Conservation (phyloP, 805 yeast species). For the Saccharomycopsis schoenii region DNA sequence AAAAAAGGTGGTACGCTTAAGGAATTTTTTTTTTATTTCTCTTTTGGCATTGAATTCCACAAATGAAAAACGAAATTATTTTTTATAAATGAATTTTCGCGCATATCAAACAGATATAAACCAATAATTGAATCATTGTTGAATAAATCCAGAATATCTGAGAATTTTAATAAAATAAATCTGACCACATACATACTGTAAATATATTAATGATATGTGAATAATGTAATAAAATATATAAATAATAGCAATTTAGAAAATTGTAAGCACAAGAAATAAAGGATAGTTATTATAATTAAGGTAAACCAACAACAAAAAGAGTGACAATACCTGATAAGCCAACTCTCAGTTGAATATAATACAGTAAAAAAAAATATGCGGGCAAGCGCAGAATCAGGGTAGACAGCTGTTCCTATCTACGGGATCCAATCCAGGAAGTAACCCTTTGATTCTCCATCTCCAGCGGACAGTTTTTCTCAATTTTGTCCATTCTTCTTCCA, state of each 20-base stretch:
- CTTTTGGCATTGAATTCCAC: neutral
- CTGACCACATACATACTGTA: no score
- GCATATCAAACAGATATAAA: neutral
- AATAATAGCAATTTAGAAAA: no score
- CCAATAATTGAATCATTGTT: neutral
- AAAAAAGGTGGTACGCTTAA: neutral
- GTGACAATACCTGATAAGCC: neutral
- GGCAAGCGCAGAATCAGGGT: no score
- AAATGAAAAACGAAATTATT: neutral
- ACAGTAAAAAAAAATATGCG: neutral
- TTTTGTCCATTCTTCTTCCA: constrained; percentile 17
- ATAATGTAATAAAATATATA: neutral
- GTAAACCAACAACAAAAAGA: neutral
- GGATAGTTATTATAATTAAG: neutral
- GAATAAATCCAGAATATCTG: neutral
- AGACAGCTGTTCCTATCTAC: neutral
- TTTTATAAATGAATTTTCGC: neutral
- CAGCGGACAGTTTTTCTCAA: constrained; percentile 36
- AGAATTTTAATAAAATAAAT: neutral
- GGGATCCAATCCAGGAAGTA: constrained; percentile 27
- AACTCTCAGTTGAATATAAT: neutral
- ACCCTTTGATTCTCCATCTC: constrained; percentile 42
- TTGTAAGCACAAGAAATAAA: neutral
- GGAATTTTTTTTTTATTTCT: neutral
- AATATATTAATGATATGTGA: neutral